Percentiles rank a stretch among this genome's conserved stretches.
These are phyloP conservation scores for Psilocybe mexicana DNA, from an alignment of 1,284 basidiomycete genomes.

Conservation along the genomic window DNA sequence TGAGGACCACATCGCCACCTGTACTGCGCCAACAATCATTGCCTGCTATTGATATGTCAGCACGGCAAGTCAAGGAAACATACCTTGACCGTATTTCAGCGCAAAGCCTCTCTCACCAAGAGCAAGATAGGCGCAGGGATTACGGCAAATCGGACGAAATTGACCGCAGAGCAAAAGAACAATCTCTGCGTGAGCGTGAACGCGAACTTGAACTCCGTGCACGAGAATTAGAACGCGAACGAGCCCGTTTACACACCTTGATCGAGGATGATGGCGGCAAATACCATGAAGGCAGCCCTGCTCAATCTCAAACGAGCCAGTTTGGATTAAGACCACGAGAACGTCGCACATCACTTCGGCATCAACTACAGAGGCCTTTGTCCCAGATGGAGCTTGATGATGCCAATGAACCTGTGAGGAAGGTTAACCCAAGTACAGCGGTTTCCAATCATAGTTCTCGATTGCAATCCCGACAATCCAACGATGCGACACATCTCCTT, in stretches of 20 bases:
- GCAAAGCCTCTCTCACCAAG: conserved; percentile 14
- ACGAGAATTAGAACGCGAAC: conserved; percentile 56
- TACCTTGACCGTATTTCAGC: conserved; percentile 11
- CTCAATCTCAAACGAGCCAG: conserved; percentile 14
- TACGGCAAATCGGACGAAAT: conserved; percentile 52
- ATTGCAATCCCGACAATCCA: conserved; percentile 34
- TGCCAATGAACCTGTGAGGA: conserved; percentile 4
- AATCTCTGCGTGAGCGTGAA: conserved; percentile 55
- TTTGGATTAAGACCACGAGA: conserved; percentile 32
- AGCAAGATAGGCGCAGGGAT: conserved; percentile 44
- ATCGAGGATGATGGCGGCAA: conserved; percentile 28
- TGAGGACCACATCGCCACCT: conserved; percentile 28
- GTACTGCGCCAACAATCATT: conserved; percentile 31
- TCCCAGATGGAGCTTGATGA: conserved; percentile 26
- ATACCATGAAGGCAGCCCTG: conserved; percentile 12
- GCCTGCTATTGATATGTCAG: conserved; percentile 25
- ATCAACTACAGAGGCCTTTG: conserved; percentile 25
- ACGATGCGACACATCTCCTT: conserved; percentile 47
- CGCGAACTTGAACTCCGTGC: conserved; percentile 55
- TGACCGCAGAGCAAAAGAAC: conserved; percentile 50
- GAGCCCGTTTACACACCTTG: conserved; percentile 38
- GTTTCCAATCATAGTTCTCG: conserved; percentile 1
- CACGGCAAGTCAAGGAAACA: conserved; percentile 20
- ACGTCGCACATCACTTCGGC: conserved; percentile 35
- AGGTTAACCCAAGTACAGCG: conserved; percentile 1